Evolutionary conservation across 2,329 filamentous ascomycete genomes (phyloP), one percentile per base, ranked within the genome.

Genomic region (Apiospora koreana): DNA sequence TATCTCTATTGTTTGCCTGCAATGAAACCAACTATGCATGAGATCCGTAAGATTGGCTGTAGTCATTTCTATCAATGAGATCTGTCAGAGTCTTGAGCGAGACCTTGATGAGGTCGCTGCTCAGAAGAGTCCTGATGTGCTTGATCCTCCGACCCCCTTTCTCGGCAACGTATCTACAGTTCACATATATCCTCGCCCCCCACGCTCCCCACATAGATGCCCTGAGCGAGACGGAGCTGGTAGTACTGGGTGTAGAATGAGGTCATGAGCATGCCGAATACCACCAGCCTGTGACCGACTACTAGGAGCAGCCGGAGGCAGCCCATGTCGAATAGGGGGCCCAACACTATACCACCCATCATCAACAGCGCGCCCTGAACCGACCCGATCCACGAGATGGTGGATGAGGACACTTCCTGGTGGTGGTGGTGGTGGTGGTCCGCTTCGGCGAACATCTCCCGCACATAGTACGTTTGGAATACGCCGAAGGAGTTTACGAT

Each of bases 201-300:
- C n/a, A n/a, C n/a, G n/a, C n/a, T n/a, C 5, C 87, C 86, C 65
- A 86, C 78, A 70, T 83, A 84, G 54, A 88, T 71, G 28, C 84
- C 86, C 73, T 88, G 86, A 0, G 84, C 81, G 25, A 88, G 81
- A 65, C 88, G 82, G 18, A 88, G 74, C 67, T 89, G 86, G 83
- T 84, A 88, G 75, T 85, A 86, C 69, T 83, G 73, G 0, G 78
- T 79, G 69, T 83, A 84, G 12, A 88, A 76, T 73, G 84, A 86
- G 58, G 83, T 85, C 82, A 86, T 86, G 83, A 88, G 86, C 69
- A 86, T 80, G 12, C 86, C 85, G 67, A 88, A 82, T n/a, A 86
- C 81, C 1, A 86, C 78, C 69, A 85, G 77, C 68, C 85, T 75
- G 38, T 81, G 80, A 10, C 85, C 86, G 45, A 81, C 79, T 31